These are phyloP conservation scores for Bjerkandera adusta DNA, from an alignment of 1,284 basidiomycete species.

Conservation along the genomic window DNA sequence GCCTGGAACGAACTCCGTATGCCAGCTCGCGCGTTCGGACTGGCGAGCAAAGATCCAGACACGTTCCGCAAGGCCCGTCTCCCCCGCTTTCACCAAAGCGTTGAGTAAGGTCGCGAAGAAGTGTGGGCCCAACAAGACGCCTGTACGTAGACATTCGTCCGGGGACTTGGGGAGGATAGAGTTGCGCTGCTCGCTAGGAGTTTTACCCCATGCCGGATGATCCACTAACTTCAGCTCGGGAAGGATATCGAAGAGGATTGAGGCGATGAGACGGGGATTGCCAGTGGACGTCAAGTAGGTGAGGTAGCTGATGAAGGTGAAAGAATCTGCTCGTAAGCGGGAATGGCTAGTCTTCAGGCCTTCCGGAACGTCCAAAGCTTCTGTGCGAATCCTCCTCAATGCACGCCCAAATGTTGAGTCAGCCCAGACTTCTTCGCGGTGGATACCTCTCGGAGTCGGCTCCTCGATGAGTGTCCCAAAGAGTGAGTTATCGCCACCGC, in stretches of 20 bases:
- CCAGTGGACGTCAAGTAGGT: conserved; percentile 50
- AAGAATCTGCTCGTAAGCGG: conserved; percentile 30
- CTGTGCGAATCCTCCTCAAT: conserved; percentile 10
- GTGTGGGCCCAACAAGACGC: conserved; percentile 52
- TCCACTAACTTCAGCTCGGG: conserved; percentile 48
- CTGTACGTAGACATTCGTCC: conserved; percentile 37
- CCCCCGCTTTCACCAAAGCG: conserved; percentile 55
- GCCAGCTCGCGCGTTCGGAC: conserved; percentile 55
- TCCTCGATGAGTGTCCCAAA: too few relatives aligned
- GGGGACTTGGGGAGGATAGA: conserved; percentile 23
- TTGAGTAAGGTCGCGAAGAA: conserved; percentile 59
- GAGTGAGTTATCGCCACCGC: too few relatives aligned
- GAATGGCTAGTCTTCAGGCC: conserved; percentile 5
- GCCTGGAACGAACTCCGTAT: conserved; percentile 22
- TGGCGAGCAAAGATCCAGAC: conserved; percentile 60
- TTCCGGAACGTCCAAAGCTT: conserved; percentile 19
- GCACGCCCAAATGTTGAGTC: background rate
- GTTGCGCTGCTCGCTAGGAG: conserved; percentile 21
- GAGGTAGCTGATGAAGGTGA: conserved; percentile 53
- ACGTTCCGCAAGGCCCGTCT: conserved; percentile 55
- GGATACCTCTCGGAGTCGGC: too few relatives aligned
- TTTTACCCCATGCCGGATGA: conserved; percentile 35
- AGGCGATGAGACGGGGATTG: conserved; percentile 38
- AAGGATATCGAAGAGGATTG: conserved; percentile 48
- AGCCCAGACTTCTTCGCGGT: background rate